Conservation (phyloP, 192 early-diverging fungal genomes). For the Backusella macrospora region DNA sequence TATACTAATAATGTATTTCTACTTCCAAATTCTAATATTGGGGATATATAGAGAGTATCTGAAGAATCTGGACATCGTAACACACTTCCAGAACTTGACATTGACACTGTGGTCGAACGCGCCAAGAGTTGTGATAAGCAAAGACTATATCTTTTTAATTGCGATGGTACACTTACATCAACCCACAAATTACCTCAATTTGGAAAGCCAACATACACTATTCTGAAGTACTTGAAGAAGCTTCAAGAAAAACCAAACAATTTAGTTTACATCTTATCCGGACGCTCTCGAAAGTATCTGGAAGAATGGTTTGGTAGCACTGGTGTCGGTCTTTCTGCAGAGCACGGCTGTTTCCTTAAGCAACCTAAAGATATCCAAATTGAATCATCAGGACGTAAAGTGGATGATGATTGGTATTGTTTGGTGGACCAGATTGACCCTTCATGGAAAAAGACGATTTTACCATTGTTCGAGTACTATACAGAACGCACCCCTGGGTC, state of each 20-base stretch:
- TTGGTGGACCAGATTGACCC: constrained; percentile 88
- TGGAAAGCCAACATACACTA: constrained; percentile 77
- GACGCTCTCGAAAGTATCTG: constrained; percentile 87
- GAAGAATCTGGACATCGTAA: constrained; percentile 69
- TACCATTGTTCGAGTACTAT: constrained; percentile 96
- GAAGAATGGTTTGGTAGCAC: constrained; percentile 89
- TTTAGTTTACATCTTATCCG: constrained; percentile 94
- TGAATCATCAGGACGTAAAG: constrained; percentile 52
- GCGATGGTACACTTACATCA: constrained; percentile 95
- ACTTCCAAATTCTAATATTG: no score
- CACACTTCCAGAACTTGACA: constrained; percentile 59
- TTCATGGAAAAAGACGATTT: constrained; percentile 89
- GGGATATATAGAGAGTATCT: constrained; percentile 48
- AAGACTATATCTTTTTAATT: constrained; percentile 90
- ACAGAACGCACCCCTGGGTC: constrained; percentile 95
- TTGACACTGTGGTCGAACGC: constrained; percentile 50
- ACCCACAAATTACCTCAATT: constrained; percentile 90
- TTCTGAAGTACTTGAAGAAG: constrained; percentile 68
- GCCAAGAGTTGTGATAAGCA: constrained; percentile 62
- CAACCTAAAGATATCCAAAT: constrained; percentile 75
- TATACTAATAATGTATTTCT: not conserved
- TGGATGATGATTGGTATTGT: constrained; percentile 79
- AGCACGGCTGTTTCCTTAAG: constrained; percentile 98
- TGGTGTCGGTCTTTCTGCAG: constrained; percentile 91
- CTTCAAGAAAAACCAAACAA: constrained; percentile 75